Evolutionary conservation across 2,329 filamentous ascomycete genomes (phyloP), one percentile per base, ranked within the genome.

Genomic region (Penicillium sclerotiorum): DNA sequence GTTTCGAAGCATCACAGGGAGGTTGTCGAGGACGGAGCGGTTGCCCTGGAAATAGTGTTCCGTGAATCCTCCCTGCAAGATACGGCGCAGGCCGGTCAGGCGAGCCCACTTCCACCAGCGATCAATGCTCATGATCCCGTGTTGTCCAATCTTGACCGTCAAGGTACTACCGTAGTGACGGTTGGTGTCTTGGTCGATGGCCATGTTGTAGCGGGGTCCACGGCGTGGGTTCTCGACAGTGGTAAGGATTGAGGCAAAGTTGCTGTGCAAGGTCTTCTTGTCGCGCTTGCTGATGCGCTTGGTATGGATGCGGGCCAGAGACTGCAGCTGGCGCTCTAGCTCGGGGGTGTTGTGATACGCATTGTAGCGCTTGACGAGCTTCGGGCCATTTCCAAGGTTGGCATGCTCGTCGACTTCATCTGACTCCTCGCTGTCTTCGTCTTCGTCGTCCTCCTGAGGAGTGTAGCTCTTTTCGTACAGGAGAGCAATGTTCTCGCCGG

Each of bases 401-500:
- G 75, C 69, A 3, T 77, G 71, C 4, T 77, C 73, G 28, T 78
- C 77, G 5, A 64, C 68, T 1, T 73, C 70, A n/a, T 65, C 66
- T 1, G 44, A 49, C 1, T 68, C 64, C 5, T 69, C 72, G 21
- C 75, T 72, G 5, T 76, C 73, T 1, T 77, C 74, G 33, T 82
- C 78, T 12, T 87, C 81, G 50, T 81, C 80, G 11, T 82, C 80
- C 60, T 83, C 81, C 41, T 76, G 73, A 28, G 79, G 77, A 0
- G 80, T 82, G 66, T 81, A 84, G 50, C 80, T 82, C 54, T 88
- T 87, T 69, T 96, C 91, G 62, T 89, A 93, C 9, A 95, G 77
- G 8, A 95, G 77, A 1, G 90, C 90, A 51, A 95, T 91, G 67
- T 89, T 89, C 63, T 87, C 83, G 3, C 87, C 90, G 0, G 90